Conservation (phyloP, 2,329 filamentous ascomycete species). For the Exophiala oligosperma region DNA sequence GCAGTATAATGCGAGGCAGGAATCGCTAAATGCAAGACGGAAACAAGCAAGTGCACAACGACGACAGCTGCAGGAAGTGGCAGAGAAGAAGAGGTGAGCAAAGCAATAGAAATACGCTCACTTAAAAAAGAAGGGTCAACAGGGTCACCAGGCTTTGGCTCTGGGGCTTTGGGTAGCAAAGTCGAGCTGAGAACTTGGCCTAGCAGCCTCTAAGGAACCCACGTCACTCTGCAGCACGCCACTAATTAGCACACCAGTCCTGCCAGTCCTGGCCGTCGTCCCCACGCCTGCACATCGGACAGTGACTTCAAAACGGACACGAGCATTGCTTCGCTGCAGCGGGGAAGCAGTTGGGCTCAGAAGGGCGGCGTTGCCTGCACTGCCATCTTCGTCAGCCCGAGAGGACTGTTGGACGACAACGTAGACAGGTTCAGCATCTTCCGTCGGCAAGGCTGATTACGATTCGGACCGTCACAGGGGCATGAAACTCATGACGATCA, state of each 20-base stretch:
- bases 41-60: not conserved
- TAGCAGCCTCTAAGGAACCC: not conserved
- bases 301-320: not conserved
- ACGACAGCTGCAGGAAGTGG: not conserved
- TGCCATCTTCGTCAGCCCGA: not conserved
- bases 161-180: slow-evolving; percentile 1
- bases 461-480: too few relatives aligned
- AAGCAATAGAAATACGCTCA: not conserved
- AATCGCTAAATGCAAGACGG: not conserved
- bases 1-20: not conserved
- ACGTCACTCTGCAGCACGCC: slow-evolving; percentile 12
- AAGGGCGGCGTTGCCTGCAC: not conserved
- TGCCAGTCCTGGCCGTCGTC: not conserved
- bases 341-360: too few relatives aligned
- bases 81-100: not conserved
- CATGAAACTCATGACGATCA: not conserved
- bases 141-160: not conserved
- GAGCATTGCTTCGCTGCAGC: not conserved
- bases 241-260: not conserved
- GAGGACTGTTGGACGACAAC: not conserved
- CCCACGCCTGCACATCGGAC: not conserved
- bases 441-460: too few relatives aligned
- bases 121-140: not conserved
- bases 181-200: not conserved
- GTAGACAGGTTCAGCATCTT: too few relatives aligned